phyloP scores from a whole-genome alignment of 768 basidiomycete species.

The Cyclocybe aegerita region DNA sequence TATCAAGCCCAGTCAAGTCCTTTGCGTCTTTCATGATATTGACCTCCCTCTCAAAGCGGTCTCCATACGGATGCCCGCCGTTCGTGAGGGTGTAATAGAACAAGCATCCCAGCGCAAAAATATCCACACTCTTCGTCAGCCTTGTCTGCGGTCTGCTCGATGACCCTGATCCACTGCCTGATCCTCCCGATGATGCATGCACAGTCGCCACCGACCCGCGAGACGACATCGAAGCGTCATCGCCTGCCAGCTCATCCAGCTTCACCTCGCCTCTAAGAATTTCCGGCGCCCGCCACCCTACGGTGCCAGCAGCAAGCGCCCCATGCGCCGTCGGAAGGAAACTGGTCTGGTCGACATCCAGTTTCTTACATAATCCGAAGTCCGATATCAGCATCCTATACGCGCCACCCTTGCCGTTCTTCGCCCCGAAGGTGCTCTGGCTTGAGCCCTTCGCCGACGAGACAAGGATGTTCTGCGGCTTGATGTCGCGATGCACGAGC shows the following conservation, averaged over 20 bases:
- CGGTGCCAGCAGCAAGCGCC: slow-evolving; percentile 86
- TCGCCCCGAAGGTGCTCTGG: slow-evolving; percentile 25
- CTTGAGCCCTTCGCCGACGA: slow-evolving; percentile 55
- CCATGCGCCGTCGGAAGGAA: slow-evolving; percentile 93
- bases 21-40: slow-evolving; percentile 89
- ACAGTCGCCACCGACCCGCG: slow-evolving; percentile 61
- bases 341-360: slow-evolving; percentile 95
- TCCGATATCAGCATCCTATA: slow-evolving; percentile 92
- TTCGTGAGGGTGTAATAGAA: slow-evolving; percentile 91
- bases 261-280: slow-evolving; percentile 93
- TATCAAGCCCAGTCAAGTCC: slow-evolving; percentile 65
- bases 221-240: slow-evolving; percentile 60
- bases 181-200: slow-evolving; percentile 25
- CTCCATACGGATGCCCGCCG: slow-evolving; percentile 93
- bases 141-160: slow-evolving; percentile 53
- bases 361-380: slow-evolving; percentile 94
- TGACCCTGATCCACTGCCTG: slow-evolving; percentile 24
- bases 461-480: slow-evolving; percentile 96
- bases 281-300: slow-evolving; percentile 98
- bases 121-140: slow-evolving; percentile 93
- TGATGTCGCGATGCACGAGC: slow-evolving; percentile 97
- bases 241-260: slow-evolving; percentile 74
- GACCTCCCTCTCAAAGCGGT: slow-evolving; percentile 88
- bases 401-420: slow-evolving; percentile 34
- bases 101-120: slow-evolving; percentile 94